Base-by-base conservation (phyloP, 192 early-diverging fungal genomes). In the Linnemannia elongata region DNA sequence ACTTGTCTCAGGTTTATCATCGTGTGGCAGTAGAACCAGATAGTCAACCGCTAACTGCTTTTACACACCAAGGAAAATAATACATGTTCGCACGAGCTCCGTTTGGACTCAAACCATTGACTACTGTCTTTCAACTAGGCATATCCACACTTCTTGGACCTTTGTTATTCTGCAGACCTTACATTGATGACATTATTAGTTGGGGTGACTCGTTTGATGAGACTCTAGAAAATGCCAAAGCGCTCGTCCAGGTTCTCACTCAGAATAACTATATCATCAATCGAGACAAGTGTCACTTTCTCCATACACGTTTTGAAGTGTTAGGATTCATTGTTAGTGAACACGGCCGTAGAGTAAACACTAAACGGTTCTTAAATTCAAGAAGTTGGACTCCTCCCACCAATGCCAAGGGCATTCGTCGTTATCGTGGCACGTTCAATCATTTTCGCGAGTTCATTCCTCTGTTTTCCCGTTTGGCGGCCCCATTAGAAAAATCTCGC, bases 401-500 rank as follows among this genome's bases (percentile, higher is more conserved):
- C 12, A 76, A 78, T 9, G 69, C 41, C 33, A 76, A 85, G 54
- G 55, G 75, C 17, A 69, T 80, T 20, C 49, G 70, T 17, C 35
- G 78, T 1, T 80, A 74, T 2, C 27, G 52, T n/a, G 83, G 83
- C 4, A 52, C 77, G 22, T 73, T 85, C 24, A 85, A 85, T 36
- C 78, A 76, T 54, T 77, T 80, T 49, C 38, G 83, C 42, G 49
- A 30, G 3, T 73, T 33, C 42, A 80, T 85, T 20, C 78, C 74
- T 9, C 42, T 60, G 7, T 42, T 35, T 12, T n/a, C 66, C n/a
- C 55, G 35, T 20, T 45, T 85, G 39, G 69, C 76, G 8, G 73
- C 77, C n/a, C 83, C 74, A 36, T 60, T 85, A 7, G 83, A 85
- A 22, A 33, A 20, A 36, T 55, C 33, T 12, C 6, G 49, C 4